phyloP scores from a whole-genome alignment of 2,329 filamentous ascomycete species.

The Ambrosiella beaveri region DNA sequence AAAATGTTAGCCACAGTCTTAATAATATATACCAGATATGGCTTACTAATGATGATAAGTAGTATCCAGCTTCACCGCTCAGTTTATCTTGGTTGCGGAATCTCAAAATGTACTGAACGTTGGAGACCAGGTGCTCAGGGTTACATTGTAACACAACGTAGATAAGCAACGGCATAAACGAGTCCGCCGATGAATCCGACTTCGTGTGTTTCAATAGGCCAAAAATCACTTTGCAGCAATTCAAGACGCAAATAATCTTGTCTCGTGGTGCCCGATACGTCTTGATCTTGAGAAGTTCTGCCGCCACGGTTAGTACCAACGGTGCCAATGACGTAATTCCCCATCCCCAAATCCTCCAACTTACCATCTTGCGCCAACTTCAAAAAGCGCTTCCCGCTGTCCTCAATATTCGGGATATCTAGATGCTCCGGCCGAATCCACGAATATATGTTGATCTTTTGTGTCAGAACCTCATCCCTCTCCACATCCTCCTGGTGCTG shows the following conservation, averaged over 20 bases:
- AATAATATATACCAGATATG: not conserved
- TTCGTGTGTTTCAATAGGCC: slow-evolving; percentile 83
- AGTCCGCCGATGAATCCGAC: slow-evolving; percentile 86
- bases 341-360: slow-evolving; percentile 11
- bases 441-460: slow-evolving; percentile 92
- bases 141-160: slow-evolving; percentile 91
- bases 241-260: slow-evolving; percentile 95
- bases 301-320: slow-evolving; percentile 12
- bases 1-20: too few species aligned
- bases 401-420: slow-evolving; percentile 70
- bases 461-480: slow-evolving; percentile 82
- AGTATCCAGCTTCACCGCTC: slow-evolving; percentile 93
- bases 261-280: slow-evolving; percentile 92
- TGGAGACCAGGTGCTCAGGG: slow-evolving; percentile 87
- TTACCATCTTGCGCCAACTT: slow-evolving; percentile 72
- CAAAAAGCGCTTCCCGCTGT: slow-evolving; percentile 77
- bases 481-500: slow-evolving; percentile 98
- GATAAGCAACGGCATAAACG: slow-evolving; percentile 86
- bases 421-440: slow-evolving; percentile 90
- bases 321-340: not conserved
- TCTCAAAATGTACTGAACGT: slow-evolving; percentile 92
- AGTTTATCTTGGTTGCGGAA: slow-evolving; percentile 97
- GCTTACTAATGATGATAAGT: slow-evolving; percentile 74
- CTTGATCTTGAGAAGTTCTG: slow-evolving; percentile 88
- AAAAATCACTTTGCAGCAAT: slow-evolving; percentile 99